Conservation (phyloP, 169 alveolate genomes). For the Neospora caninum region DNA sequence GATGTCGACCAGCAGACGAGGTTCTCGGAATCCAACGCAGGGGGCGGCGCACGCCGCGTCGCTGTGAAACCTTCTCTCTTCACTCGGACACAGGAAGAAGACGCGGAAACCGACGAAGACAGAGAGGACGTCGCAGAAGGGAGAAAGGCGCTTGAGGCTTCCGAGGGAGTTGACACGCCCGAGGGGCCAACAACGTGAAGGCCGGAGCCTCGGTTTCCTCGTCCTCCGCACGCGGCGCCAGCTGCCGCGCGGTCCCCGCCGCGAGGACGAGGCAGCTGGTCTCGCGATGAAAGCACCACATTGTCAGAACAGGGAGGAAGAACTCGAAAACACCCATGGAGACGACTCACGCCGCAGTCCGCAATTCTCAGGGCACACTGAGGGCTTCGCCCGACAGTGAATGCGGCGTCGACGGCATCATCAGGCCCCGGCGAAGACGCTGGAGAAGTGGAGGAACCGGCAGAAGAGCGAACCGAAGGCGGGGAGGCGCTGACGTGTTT, state of each 20-base stretch:
- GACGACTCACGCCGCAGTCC: conserved; percentile 9
- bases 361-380: background rate
- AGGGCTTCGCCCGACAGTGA: conserved; percentile 16
- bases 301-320: background rate
- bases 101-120: background rate
- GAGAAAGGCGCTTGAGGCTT: too few relatives aligned
- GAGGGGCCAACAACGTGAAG: background rate
- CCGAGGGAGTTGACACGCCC: background rate
- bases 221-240: background rate
- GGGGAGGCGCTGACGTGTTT: background rate
- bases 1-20: background rate
- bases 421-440: background rate
- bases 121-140: background rate
- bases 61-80: background rate
- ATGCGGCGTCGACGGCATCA: background rate
- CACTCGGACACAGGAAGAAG: too few relatives aligned
- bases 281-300: background rate
- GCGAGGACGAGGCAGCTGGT: background rate
- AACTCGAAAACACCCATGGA: conserved; percentile 25
- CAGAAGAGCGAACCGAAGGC: background rate
- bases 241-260: background rate
- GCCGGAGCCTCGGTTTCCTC: background rate
- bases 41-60: background rate
- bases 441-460: background rate
- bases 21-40: background rate